These are phyloP conservation scores for Tolypocladium ovalisporum DNA, from an alignment of 2,329 filamentous ascomycete genomes.

Conservation along the genomic window DNA sequence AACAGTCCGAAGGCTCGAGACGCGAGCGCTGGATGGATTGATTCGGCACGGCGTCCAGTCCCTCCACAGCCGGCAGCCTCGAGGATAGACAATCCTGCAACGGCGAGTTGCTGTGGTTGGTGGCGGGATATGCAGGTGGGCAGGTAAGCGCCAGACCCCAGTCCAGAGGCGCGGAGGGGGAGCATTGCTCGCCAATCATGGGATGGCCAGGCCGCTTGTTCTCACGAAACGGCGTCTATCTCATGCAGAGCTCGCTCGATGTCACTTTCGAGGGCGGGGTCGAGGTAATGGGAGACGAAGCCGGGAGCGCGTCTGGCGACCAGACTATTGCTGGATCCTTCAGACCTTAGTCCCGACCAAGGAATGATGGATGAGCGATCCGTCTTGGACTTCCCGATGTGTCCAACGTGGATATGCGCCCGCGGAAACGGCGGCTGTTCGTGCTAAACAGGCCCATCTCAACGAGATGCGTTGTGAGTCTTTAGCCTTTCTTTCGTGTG, in stretches of 20 bases:
- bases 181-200: constrained; percentile 15
- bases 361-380: background rate
- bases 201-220: constrained; percentile 15
- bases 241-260: constrained; percentile 7
- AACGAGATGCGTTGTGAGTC: too few species aligned
- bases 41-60: background rate
- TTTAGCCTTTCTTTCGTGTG: background rate
- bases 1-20: constrained; percentile 2
- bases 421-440: background rate
- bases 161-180: constrained; percentile 1
- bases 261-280: constrained; percentile 5
- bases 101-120: background rate
- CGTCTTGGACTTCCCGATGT: background rate
- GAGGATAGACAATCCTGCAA: background rate
- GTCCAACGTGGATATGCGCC: background rate
- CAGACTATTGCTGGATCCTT: background rate
- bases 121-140: background rate
- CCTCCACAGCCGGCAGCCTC: background rate
- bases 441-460: background rate
- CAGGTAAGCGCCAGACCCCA: constrained; percentile 16
- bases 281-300: background rate
- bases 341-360: background rate
- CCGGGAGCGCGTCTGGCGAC: background rate
- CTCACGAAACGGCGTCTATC: constrained; percentile 19
- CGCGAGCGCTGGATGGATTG: background rate